Evolutionary conservation across 202 grass and related monocot species (phyloP).

Genomic region (Zoysia matrella): DNA sequence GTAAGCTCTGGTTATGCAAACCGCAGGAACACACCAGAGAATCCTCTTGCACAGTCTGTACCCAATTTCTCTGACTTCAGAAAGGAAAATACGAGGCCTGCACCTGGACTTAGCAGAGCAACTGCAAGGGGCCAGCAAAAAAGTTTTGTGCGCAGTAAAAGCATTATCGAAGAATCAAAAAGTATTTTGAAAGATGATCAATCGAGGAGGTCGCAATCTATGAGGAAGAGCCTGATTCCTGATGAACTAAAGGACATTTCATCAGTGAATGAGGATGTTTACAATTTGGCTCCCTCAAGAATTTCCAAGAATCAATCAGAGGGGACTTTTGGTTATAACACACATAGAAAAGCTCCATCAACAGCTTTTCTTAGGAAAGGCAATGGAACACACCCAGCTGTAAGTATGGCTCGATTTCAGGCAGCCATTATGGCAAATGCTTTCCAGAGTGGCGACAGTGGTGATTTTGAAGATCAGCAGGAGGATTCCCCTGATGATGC

Average conservation of each 20-base stretch:
- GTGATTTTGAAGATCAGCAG: constrained; percentile 63
- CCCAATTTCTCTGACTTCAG: constrained; percentile 57
- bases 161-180: constrained; percentile 77
- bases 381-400: constrained; percentile 59
- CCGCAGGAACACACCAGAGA: constrained; percentile 59
- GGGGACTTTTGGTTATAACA: constrained; percentile 40
- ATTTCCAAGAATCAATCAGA: constrained; percentile 53
- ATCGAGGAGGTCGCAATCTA: constrained; percentile 74
- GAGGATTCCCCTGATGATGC: constrained; percentile 59
- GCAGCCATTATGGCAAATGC: constrained; percentile 56
- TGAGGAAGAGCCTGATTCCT: constrained; percentile 49
- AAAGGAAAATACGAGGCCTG: constrained; percentile 66
- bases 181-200: constrained; percentile 75
- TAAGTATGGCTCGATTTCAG: constrained; percentile 46
- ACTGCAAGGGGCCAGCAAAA: constrained; percentile 57
- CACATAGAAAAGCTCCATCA: constrained; percentile 41
- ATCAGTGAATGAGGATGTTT: constrained; percentile 58
- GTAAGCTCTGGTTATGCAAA: constrained; percentile 59
- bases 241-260: constrained; percentile 72
- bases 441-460: constrained; percentile 51
- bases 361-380: constrained; percentile 64
- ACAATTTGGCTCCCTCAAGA: constrained; percentile 50
- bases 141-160: constrained; percentile 74
- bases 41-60: constrained; percentile 82
- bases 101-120: constrained; percentile 59